Evolutionary conservation across 202 grass and related monocot genomes (phyloP), one percentile per base, ranked within the genome.

Genomic region (Dendrocalamus latiflorus): DNA sequence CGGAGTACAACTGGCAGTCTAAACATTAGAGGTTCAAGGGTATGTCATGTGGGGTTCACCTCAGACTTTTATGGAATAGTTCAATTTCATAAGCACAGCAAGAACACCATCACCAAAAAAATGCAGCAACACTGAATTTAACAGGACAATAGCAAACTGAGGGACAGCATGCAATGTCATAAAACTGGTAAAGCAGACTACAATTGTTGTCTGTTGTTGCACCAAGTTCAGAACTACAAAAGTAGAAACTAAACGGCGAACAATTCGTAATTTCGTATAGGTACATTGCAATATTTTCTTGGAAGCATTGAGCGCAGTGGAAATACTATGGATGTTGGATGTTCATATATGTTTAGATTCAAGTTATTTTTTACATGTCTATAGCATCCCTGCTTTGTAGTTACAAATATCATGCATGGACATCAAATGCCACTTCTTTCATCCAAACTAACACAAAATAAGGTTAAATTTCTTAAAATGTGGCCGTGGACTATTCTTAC

Each of bases 401-500:
- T 48, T 49, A 74, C 20, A 36, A 81, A 49, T 54, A 30, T 64
- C 45, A 37, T 66, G 51, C 30, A 60, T 9, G 41, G 1, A 0
- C 54, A 78, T 77, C 8, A 70, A 48, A 75, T 36, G 18, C n/a
- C 68, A 55, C 22, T 64, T 28, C 12, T 38, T 65, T 25, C 12
- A 78, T 83, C 33, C 2, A 75, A 64, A 75, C 26, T 15, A 66
- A 60, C 18, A 70, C 20, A 42, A 54, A 22, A 34, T n/a, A 77
- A 64, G 20, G 17, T 68, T 72, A 58, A 39, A 51, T 51, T 80
- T 74, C 9, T 3, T 11, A 79, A 81, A 83, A 24, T 24, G 44
- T 30, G 21, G 37, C 1, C 8, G 28, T 43, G 33, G 9, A 17
- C 6, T 5, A 17, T 74, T 58, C 89, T 89, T 92, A 97, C 91